Percentiles rank a stretch among this genome's conserved stretches.
phyloP scores from a whole-genome alignment of 78 protist species.

The Dictyostelium capitatum region DNA sequence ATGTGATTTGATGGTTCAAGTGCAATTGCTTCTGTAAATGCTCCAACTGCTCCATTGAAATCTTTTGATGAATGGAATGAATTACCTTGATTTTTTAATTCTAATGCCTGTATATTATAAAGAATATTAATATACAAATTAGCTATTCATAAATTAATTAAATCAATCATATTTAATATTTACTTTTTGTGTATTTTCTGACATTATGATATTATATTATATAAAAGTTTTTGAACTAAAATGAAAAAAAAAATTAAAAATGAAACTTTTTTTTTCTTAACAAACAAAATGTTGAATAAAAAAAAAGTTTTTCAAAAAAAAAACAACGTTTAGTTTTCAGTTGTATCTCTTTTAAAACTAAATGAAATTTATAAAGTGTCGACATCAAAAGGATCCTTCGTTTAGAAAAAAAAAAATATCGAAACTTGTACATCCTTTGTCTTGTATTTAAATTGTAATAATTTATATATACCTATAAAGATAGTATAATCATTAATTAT shows the following conservation, averaged over 20 bases:
- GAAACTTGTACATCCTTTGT: too few relatives aligned
- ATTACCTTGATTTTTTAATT: conserved; percentile 93
- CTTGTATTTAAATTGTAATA: too few relatives aligned
- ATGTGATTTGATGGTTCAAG: conserved; percentile 91
- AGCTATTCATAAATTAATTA: too few relatives aligned
- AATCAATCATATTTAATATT: too few relatives aligned
- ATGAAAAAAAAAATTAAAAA: neutral
- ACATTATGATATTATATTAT: neutral
- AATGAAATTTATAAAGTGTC: too few relatives aligned
- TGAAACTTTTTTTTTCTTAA: too few relatives aligned
- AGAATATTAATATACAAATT: too few relatives aligned
- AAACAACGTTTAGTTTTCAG: neutral
- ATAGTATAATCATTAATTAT: too few relatives aligned
- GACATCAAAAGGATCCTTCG: too few relatives aligned
- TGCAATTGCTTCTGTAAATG: conserved; percentile 90
- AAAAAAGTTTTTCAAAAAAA: neutral
- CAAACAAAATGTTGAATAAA: neutral
- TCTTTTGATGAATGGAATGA: conserved; percentile 87
- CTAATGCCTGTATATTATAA: conserved; percentile 29
- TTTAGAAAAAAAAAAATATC: too few relatives aligned
- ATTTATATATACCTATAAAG: too few relatives aligned
- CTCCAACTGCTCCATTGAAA: conserved; percentile 90
- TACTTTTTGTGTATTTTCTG: conserved; percentile 1
- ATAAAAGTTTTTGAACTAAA: neutral
- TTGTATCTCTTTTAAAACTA: too few relatives aligned